phyloP scores from a whole-genome alignment of 1,284 basidiomycete genomes.

The Leccinum variabile region DNA sequence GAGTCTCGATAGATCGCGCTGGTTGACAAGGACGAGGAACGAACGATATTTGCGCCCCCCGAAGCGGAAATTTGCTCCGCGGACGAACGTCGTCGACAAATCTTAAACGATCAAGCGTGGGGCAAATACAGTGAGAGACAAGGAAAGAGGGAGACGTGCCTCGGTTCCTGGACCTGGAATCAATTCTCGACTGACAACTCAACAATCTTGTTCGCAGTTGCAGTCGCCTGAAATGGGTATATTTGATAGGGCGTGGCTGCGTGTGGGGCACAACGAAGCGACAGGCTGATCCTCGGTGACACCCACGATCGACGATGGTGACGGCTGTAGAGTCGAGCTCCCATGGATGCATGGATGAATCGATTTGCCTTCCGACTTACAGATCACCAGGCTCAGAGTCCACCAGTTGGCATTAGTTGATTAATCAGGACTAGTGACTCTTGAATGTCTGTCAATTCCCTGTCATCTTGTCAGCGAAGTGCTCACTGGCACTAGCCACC shows the following conservation, averaged over 20 bases:
- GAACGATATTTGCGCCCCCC: not conserved
- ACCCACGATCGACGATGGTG: constrained; percentile 7
- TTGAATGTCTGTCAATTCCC: not conserved
- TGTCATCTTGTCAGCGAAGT: not conserved
- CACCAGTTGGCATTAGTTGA: not conserved
- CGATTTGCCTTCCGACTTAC: not conserved
- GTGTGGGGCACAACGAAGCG: constrained; percentile 9
- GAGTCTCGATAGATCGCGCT: not conserved
- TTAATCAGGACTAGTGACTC: not conserved
- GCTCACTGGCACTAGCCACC: not conserved
- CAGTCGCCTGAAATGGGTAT: constrained; percentile 1
- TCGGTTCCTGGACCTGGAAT: not conserved
- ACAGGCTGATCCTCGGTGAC: not conserved
- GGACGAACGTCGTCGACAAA: not conserved
- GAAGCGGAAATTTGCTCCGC: constrained; percentile 1
- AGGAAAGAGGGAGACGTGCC: not conserved
- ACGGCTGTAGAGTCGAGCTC: not conserved
- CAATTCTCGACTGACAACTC: not conserved
- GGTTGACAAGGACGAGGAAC: not conserved
- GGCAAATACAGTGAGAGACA: not conserved
- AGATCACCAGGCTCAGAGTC: not conserved
- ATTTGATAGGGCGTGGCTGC: not conserved
- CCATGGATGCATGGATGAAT: not conserved
- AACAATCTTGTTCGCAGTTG: not conserved
- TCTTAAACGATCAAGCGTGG: not conserved